Conservation (phyloP, 805 yeast species). For the Hanseniaspora vineae region DNA sequence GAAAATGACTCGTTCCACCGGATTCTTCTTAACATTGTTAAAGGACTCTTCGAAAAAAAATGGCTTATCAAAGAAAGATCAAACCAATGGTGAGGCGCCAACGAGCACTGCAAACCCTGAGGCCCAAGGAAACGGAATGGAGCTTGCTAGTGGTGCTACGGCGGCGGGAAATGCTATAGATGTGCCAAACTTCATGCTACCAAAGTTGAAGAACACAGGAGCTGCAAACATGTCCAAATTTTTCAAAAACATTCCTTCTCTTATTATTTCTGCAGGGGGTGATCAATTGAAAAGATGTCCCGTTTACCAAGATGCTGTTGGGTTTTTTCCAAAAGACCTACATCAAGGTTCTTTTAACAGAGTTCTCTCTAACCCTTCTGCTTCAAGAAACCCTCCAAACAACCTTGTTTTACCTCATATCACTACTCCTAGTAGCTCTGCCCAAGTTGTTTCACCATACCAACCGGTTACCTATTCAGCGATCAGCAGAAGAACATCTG, state of each 20-base stretch:
- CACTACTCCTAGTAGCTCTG: background rate
- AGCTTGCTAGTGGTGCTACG: too few species aligned
- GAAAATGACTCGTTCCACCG: slow-evolving; percentile 48
- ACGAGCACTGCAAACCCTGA: too few species aligned
- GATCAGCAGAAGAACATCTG: slow-evolving; percentile 1
- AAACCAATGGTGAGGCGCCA: background rate
- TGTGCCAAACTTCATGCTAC: slow-evolving; percentile 1
- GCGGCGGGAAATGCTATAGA: slow-evolving; percentile 4
- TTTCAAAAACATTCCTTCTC: slow-evolving; percentile 22
- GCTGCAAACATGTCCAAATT: slow-evolving; percentile 17
- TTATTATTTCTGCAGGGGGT: slow-evolving; percentile 20
- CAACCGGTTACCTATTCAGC: slow-evolving; percentile 4
- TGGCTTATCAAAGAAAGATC: slow-evolving; percentile 2
- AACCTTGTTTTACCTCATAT: background rate
- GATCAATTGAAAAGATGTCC: slow-evolving; percentile 25
- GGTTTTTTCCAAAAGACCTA: slow-evolving; percentile 14
- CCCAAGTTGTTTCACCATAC: background rate
- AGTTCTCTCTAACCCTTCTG: background rate
- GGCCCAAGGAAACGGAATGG: too few species aligned
- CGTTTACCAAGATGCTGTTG: slow-evolving; percentile 26
- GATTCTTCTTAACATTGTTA: slow-evolving; percentile 28
- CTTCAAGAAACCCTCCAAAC: background rate
- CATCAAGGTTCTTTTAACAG: background rate
- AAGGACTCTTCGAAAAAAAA: slow-evolving; percentile 19
- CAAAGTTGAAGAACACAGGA: slow-evolving; percentile 13